These are phyloP conservation scores for Nephelium lappaceum DNA, from an alignment of 345 rosid species.

Conservation along the genomic window DNA sequence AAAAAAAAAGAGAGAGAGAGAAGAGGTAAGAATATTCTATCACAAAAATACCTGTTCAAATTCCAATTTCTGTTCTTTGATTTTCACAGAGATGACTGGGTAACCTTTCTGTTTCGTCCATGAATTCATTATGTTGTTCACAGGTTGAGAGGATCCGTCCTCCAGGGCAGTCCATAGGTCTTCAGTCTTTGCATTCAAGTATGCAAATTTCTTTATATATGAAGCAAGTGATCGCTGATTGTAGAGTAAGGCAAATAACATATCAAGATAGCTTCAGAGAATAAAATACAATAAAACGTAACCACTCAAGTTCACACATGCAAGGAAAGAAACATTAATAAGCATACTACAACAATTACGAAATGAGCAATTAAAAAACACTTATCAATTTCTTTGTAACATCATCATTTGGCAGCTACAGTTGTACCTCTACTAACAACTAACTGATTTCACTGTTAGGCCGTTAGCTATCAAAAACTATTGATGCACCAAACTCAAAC, in stretches of 20 bases:
- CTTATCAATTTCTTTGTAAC: background rate
- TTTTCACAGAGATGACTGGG: constrained; percentile 79
- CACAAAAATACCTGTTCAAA: constrained; percentile 73
- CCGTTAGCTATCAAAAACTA: too few relatives aligned
- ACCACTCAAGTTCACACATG: constrained; percentile 7
- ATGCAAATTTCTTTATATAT: constrained; percentile 72
- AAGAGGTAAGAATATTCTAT: background rate
- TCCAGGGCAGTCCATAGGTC: constrained; percentile 94
- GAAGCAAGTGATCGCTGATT: constrained; percentile 88
- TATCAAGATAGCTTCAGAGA: constrained; percentile 3
- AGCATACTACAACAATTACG: background rate
- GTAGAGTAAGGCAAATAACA: constrained; percentile 15
- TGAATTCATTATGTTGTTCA: constrained; percentile 85
- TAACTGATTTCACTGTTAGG: too few relatives aligned
- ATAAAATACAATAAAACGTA: background rate
- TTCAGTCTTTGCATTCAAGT: constrained; percentile 90
- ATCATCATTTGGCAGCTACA: background rate
- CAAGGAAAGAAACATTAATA: constrained; percentile 2
- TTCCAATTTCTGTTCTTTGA: constrained; percentile 73
- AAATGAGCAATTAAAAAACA: constrained; percentile 3
- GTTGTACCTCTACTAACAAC: background rate
- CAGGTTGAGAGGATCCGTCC: constrained; percentile 86
- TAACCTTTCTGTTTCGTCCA: constrained; percentile 96
- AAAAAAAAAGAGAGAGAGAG: background rate
- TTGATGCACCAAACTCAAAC: too few relatives aligned